These are phyloP conservation scores for Medicago arabica DNA, from an alignment of 306 rosid species.

Conservation along the genomic window DNA sequence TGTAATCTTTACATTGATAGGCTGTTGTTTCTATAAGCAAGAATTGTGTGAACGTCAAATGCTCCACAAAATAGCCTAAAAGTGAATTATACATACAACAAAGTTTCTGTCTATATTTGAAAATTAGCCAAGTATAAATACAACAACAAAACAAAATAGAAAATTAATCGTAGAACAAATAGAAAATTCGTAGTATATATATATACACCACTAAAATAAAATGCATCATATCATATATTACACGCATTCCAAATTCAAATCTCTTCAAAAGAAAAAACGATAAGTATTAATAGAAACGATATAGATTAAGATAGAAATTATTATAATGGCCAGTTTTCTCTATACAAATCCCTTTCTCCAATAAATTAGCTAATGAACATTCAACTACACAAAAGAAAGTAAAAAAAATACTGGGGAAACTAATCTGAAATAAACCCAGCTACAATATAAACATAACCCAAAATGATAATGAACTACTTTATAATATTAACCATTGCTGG, in stretches of 20 bases:
- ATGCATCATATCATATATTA: background rate
- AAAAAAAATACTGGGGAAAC: conserved; percentile 12
- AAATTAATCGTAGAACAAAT: too few relatives aligned
- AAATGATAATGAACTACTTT: conserved; percentile 23
- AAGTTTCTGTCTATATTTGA: too few relatives aligned
- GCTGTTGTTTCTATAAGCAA: too few relatives aligned
- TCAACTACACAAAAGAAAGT: conserved; percentile 22
- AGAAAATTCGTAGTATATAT: too few relatives aligned
- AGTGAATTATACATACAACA: too few relatives aligned
- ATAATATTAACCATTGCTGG: conserved; percentile 21
- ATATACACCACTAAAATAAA: background rate
- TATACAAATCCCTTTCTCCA: conserved; percentile 26
- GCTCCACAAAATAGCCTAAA: too few relatives aligned
- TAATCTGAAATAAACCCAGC: conserved; percentile 28
- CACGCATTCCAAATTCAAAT: background rate
- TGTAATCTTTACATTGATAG: too few relatives aligned
- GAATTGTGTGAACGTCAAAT: too few relatives aligned
- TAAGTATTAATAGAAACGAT: background rate
- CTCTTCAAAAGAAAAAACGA: conserved; percentile 3
- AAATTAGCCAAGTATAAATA: too few relatives aligned
- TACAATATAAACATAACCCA: conserved; percentile 31
- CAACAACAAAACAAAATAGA: too few relatives aligned
- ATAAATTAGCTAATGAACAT: conserved; percentile 27
- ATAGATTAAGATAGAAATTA: conserved; percentile 4
- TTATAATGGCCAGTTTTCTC: background rate